Evolutionary conservation across 306 rosid species (phyloP), one percentile per base, ranked within the genome.

Genomic region (Ormosia emarginata): DNA sequence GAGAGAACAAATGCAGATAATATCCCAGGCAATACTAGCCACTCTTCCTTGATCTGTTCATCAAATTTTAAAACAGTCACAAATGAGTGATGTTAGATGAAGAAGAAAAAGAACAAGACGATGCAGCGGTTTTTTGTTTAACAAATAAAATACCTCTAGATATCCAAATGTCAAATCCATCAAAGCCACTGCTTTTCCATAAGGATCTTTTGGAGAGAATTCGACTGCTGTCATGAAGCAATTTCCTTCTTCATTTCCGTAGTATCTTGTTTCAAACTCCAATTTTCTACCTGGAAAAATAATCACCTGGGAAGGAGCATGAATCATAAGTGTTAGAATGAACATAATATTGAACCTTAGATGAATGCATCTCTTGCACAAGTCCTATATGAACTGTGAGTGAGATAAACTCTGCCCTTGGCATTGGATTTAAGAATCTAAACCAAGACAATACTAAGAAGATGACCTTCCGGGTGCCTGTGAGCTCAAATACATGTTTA

Each of bases 1-100:
- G 79, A 74, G 39, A 85, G 81, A 32, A 86, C 62, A 56, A 86
- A 82, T 12, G 88, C 84, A 9, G 82, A 61, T 65, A 78, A 43
- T 84, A 86, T 67, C 15, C 78, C 82, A 33, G 90, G 88, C 79
- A 84, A 46, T 34, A 84, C 6, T 53, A 82, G 68, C 88, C 90
- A 86, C 80, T 82, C 90, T 64, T 86, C 90, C 56, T 73, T 89
- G 83, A 81, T 62, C 88, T 88, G 82, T 77, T 66, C 18, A 65
- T 77, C 81, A 79, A 39, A 62, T 62, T 70, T 62, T 53, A 55
- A 65, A 36, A 14, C 50, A 55, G 57, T 9, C 43, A 77, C 30
- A 77, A 15, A 70, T 43, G 17, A 63, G 50, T 62, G 17, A 61
- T 9, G 65, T 69, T 37, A 47, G 34, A 41, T 14, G 37, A 34